Percentiles rank a stretch among this genome's conserved stretches.
phyloP scores from a whole-genome alignment of 495 filamentous ascomycete species.

The Trichoderma parareesei region DNA sequence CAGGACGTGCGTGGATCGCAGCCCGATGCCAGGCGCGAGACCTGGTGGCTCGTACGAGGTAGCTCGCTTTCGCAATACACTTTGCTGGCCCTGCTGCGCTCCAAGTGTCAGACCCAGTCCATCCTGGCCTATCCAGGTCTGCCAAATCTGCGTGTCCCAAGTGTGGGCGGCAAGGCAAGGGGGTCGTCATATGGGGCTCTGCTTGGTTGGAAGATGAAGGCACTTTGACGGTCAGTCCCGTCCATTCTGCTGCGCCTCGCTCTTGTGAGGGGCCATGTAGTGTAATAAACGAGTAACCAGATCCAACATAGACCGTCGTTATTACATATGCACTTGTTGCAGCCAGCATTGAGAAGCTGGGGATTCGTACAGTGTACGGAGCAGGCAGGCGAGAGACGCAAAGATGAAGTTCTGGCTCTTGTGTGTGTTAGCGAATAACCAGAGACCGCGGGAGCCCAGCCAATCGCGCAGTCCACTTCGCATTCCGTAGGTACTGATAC shows the following conservation, averaged over 20 bases:
- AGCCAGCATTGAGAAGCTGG: neutral
- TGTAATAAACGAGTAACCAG: too few species aligned
- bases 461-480: too few species aligned
- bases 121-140: neutral
- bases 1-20: too few species aligned
- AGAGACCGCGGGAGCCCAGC: too few species aligned
- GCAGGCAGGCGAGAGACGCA: too few species aligned
- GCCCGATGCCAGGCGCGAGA: too few species aligned
- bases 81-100: too few species aligned
- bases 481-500: too few species aligned
- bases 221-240: neutral
- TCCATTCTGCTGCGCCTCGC: slow-evolving; percentile 8
- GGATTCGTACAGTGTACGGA: neutral
- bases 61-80: too few species aligned
- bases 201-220: neutral
- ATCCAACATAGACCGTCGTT: neutral
- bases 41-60: too few species aligned
- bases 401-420: too few species aligned
- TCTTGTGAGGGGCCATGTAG: neutral
- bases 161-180: slow-evolving; percentile 1
- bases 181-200: neutral
- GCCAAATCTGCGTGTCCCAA: neutral
- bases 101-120: neutral
- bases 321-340: neutral
- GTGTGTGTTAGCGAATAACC: too few species aligned